Evolutionary conservation across 768 basidiomycete species (phyloP).

Genomic region (Podaxis sp.): DNA sequence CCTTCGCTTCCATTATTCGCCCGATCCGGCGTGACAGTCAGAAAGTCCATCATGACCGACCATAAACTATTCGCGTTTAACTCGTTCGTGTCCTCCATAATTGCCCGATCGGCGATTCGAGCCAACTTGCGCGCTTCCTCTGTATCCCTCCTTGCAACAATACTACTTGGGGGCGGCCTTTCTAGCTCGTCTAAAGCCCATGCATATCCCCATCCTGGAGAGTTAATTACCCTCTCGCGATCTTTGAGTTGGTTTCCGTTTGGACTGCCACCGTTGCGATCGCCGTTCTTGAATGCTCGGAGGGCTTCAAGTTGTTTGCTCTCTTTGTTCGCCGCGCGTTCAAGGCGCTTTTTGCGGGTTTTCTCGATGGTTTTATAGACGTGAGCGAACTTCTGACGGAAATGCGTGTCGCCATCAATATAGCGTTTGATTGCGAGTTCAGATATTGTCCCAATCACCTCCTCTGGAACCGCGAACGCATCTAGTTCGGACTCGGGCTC

Average conservation of each 20-base stretch:
- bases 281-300: slow-evolving; percentile 23
- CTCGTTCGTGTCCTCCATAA: slow-evolving; percentile 54
- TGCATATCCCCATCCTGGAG: slow-evolving; percentile 72
- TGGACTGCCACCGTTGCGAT: slow-evolving; percentile 15
- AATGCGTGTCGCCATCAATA: slow-evolving; percentile 55
- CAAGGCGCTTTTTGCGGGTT: slow-evolving; percentile 61
- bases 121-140: slow-evolving; percentile 73
- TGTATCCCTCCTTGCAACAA: slow-evolving; percentile 88
- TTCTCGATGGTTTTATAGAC: slow-evolving; percentile 61
- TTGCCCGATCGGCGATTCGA: slow-evolving; percentile 67
- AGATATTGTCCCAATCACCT: slow-evolving; percentile 72
- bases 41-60: slow-evolving; percentile 62
- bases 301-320: slow-evolving; percentile 48
- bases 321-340: slow-evolving; percentile 59
- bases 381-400: slow-evolving; percentile 67
- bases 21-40: slow-evolving; percentile 54
- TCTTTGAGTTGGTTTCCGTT: slow-evolving; percentile 4
- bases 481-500: slow-evolving; percentile 69
- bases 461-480: slow-evolving; percentile 63
- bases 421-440: slow-evolving; percentile 80
- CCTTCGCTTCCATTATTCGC: slow-evolving; percentile 22
- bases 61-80: slow-evolving; percentile 74
- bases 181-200: slow-evolving; percentile 85
- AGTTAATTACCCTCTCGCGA: slow-evolving; percentile 39
- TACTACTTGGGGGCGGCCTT: slow-evolving; percentile 87